Evolutionary conservation across 257 asterid species (phyloP), one percentile per base, ranked within the genome.

Genomic region (Fraxinus excelsior): DNA sequence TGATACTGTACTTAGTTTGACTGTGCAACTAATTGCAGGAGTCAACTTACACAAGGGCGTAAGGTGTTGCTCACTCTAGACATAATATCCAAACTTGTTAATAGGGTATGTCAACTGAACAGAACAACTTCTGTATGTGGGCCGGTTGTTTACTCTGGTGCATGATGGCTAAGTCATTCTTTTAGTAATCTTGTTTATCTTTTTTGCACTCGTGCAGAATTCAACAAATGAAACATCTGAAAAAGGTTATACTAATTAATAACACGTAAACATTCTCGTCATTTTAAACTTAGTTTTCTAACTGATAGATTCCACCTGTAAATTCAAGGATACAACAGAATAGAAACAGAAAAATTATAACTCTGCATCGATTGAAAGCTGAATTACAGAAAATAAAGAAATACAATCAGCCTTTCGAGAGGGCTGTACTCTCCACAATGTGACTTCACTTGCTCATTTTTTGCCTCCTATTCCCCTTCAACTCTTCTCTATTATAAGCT

Each of bases 31-130:
- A 53, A 67, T 75, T 84, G 70, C 79, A 95, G 99, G 99, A 85
- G 87, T 81, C 97, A 95, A 82, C 90, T 95, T 82, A 91, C 97
- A 5, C 99, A 90, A 83, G 99, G 99, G 60, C 92, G 96, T 65
- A 95, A 90, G 91, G 97, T 95, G 91, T 86, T 95, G 87, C 87
- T 82, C 79, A 90, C 95, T 69, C 71, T 95, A 31, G 99, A 95
- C 88, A 93, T 91, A 96, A 88, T 95, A 77, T 84, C 89, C 46
- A 91, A 93, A 80, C 98, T 95, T 77, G 93, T 90, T 72, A 78
- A 76, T 62, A 85, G 92, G 90, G 99, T 95, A 87, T 88, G 84
- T 79, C 82, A 70, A 78, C 80, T 64, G 23, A 79, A 64, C 44
- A 62, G 32, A 21, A 35, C 78, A 65, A 70, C 49, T 23, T 51